Evolutionary conservation across 1,284 basidiomycete species (phyloP).

Genomic region (Sporisorium graminicola): DNA sequence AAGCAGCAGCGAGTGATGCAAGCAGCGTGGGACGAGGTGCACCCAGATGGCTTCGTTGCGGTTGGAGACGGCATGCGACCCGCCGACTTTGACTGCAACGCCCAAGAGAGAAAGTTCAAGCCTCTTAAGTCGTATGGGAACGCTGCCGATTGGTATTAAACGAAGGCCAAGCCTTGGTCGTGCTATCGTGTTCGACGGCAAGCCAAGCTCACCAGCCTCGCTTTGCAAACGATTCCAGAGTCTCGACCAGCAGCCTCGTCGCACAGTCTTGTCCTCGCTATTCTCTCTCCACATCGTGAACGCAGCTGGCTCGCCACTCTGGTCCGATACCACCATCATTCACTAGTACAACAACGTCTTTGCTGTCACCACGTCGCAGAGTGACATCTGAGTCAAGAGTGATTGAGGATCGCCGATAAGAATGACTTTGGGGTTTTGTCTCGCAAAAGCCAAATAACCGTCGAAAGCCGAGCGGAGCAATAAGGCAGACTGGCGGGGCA

Average conservation of each 20-base stretch:
- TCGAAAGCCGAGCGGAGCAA: constrained; percentile 24
- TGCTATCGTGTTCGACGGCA: too few relatives aligned
- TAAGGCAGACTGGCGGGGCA: constrained; percentile 9
- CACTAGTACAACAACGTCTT: background rate
- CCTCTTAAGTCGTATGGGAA: constrained; percentile 17
- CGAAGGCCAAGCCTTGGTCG: background rate
- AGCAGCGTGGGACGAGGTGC: constrained; percentile 25
- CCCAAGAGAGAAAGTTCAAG: constrained; percentile 15
- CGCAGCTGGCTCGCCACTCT: background rate
- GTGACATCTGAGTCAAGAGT: background rate
- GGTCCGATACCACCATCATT: background rate
- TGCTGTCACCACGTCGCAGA: background rate
- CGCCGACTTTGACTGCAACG: constrained; percentile 23
- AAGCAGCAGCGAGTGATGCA: constrained; percentile 29
- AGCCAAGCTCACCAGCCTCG: too few relatives aligned
- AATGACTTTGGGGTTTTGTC: background rate
- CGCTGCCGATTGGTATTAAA: constrained; percentile 11
- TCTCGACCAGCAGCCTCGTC: background rate
- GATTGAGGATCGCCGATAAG: constrained; percentile 1
- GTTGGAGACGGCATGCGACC: constrained; percentile 45
- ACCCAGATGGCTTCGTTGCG: constrained; percentile 28
- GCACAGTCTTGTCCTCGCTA: too few relatives aligned
- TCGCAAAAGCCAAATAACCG: constrained; percentile 28
- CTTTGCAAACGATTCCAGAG: too few relatives aligned
- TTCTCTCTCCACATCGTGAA: background rate